Conservation (phyloP, 2,329 filamentous ascomycete genomes). For the Penicillium sp. region DNA sequence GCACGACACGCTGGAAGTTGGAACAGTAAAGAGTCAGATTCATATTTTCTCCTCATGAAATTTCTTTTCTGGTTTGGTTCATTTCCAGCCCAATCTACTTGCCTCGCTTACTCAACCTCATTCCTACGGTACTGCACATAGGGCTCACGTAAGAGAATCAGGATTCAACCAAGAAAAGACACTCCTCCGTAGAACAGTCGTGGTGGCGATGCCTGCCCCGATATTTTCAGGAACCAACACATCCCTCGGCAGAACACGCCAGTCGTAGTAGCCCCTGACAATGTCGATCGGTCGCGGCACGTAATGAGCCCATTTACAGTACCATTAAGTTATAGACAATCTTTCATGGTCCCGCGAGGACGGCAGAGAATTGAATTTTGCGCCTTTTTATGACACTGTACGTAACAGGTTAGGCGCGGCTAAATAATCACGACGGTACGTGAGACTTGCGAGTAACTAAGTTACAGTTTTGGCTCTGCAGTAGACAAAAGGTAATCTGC, state of each 20-base stretch:
- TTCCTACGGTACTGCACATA: neutral
- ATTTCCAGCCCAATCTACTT: neutral
- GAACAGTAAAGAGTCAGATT: no score
- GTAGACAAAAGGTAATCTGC: neutral
- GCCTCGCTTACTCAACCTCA: neutral
- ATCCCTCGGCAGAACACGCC: slow-evolving; percentile 19
- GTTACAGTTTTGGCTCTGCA: no score
- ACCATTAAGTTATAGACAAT: no score
- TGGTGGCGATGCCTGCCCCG: neutral
- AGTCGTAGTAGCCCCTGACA: slow-evolving; percentile 16
- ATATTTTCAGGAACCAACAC: slow-evolving; percentile 12
- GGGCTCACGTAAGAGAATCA: neutral
- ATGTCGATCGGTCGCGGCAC: slow-evolving; percentile 21
- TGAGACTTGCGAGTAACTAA: no score
- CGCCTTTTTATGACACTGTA: neutral
- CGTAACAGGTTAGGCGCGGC: neutral
- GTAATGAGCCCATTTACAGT: slow-evolving; percentile 2
- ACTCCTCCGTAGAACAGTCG: neutral
- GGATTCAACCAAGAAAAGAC: neutral
- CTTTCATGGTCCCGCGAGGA: neutral
- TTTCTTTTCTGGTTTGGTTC: neutral
- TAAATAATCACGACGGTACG: no score
- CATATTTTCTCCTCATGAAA: neutral
- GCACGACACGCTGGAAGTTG: neutral
- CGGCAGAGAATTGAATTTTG: neutral